Evolutionary conservation across 1,284 basidiomycete genomes (phyloP).

Genomic region (Ceratobasidium sp.): DNA sequence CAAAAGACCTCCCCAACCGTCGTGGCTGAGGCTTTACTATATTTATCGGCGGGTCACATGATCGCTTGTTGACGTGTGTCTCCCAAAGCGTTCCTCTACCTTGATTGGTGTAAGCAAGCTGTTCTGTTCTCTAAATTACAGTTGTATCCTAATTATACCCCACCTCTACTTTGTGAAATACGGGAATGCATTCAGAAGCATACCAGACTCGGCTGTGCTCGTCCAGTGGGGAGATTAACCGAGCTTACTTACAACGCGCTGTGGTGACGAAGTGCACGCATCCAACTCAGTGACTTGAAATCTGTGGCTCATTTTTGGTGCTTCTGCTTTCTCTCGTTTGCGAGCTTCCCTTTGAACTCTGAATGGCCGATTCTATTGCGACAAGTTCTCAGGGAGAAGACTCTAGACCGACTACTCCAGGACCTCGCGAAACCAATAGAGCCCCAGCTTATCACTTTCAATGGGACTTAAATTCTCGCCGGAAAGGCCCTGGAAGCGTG

Average conservation of each 20-base stretch:
- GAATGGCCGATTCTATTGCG: conserved; percentile 27
- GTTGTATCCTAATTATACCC: conserved; percentile 20
- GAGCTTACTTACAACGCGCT: background rate
- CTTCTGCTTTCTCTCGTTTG: background rate
- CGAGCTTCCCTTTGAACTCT: background rate
- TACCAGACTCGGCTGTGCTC: background rate
- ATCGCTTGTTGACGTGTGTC: background rate
- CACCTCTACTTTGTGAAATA: background rate
- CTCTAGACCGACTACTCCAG: conserved; percentile 38
- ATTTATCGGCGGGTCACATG: conserved; percentile 19
- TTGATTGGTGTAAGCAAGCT: conserved; percentile 25
- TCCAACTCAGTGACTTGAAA: background rate
- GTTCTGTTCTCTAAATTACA: conserved; percentile 18
- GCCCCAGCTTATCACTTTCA: conserved; percentile 47
- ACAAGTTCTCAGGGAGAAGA: conserved; percentile 41
- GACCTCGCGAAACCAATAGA: conserved; percentile 14
- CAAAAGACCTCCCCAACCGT: background rate
- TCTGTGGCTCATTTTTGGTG: background rate
- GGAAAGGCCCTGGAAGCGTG: conserved; percentile 49
- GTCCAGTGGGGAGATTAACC: background rate
- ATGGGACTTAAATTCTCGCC: conserved; percentile 47
- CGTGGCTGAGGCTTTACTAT: background rate
- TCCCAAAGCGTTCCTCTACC: conserved; percentile 9
- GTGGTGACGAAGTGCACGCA: background rate
- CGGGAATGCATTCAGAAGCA: background rate